These are phyloP conservation scores for Fusarium avenaceum DNA, from an alignment of 2,329 filamentous ascomycete genomes.

Conservation along the genomic window DNA sequence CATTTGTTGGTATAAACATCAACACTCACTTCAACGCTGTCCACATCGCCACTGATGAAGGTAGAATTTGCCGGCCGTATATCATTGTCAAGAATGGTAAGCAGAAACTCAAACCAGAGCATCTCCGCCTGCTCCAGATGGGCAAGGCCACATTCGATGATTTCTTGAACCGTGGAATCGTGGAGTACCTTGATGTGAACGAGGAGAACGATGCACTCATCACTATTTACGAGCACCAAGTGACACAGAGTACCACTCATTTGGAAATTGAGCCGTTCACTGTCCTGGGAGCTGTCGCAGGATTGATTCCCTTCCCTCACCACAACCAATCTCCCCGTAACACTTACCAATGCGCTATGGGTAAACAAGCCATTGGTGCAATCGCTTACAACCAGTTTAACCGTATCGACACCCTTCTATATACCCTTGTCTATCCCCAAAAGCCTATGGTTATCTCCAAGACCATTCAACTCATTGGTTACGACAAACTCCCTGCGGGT, in stretches of 20 bases:
- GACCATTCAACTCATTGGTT: constrained; percentile 96
- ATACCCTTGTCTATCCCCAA: constrained; percentile 97
- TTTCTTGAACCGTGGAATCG: constrained; percentile 87
- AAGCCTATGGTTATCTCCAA: constrained; percentile 97
- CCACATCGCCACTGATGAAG: constrained; percentile 96
- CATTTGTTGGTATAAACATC: constrained; percentile 96
- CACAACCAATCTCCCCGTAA: constrained; percentile 99
- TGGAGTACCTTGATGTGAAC: constrained; percentile 98
- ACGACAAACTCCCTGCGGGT: constrained; percentile 95
- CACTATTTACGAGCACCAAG: constrained; percentile 87
- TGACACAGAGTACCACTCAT: constrained; percentile 88
- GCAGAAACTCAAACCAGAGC: constrained; percentile 82
- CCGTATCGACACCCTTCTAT: constrained; percentile 94
- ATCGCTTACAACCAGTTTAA: constrained; percentile 99
- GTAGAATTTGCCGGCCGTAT: constrained; percentile 93
- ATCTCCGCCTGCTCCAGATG: constrained; percentile 84
- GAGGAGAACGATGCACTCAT: constrained; percentile 98
- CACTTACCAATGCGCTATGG: constrained; percentile 99
- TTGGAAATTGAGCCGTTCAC: constrained; percentile 99
- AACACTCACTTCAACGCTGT: constrained; percentile 93
- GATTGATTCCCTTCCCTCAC: constrained; percentile 96
- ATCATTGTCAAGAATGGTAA: constrained; percentile 93
- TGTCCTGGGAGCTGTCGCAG: constrained; percentile 93
- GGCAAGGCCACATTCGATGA: constrained; percentile 93
- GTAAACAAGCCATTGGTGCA: constrained; percentile 98